phyloP scores from a whole-genome alignment of 495 filamentous ascomycete species.

The Tirmania nivea region DNA sequence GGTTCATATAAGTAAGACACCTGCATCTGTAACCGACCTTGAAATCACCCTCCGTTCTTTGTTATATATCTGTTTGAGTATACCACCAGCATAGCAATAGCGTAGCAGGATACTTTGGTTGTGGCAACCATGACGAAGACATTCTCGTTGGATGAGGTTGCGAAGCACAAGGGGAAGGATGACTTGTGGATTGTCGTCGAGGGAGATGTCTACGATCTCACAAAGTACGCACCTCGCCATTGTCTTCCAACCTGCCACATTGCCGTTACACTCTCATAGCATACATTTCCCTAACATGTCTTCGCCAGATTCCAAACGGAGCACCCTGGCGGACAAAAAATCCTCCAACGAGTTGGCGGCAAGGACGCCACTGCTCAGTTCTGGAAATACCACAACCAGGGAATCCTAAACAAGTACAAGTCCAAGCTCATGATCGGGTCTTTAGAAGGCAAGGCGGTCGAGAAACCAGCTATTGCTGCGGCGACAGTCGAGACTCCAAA shows the following conservation, averaged over 20 bases:
- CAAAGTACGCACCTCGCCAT: constrained; percentile 57
- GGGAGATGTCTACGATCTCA: constrained; percentile 90
- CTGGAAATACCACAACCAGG: constrained; percentile 97
- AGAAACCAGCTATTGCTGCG: constrained; percentile 28
- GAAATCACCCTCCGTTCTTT: too few relatives aligned
- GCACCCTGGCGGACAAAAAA: constrained; percentile 76
- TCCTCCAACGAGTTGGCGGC: constrained; percentile 76
- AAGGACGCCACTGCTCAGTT: constrained; percentile 97
- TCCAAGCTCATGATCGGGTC: constrained; percentile 71
- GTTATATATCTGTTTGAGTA: too few relatives aligned
- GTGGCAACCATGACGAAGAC: constrained; percentile 55
- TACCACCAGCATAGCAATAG: too few relatives aligned
- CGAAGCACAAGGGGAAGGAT: constrained; percentile 69
- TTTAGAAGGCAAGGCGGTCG: constrained; percentile 54
- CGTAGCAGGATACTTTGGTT: too few relatives aligned
- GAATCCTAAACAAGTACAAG: constrained; percentile 91
- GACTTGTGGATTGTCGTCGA: constrained; percentile 81
- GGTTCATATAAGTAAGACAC: too few relatives aligned
- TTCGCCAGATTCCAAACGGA: constrained; percentile 6
- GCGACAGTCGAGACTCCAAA: constrained; percentile 20
- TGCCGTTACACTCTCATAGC: background rate
- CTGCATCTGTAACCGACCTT: too few relatives aligned
- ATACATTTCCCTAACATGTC: constrained; percentile 1
- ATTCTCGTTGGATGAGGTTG: constrained; percentile 66
- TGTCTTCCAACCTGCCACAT: constrained; percentile 46